These are phyloP conservation scores for Monilinia fructigena DNA, from an alignment of 2,329 filamentous ascomycete genomes.

Conservation along the genomic window DNA sequence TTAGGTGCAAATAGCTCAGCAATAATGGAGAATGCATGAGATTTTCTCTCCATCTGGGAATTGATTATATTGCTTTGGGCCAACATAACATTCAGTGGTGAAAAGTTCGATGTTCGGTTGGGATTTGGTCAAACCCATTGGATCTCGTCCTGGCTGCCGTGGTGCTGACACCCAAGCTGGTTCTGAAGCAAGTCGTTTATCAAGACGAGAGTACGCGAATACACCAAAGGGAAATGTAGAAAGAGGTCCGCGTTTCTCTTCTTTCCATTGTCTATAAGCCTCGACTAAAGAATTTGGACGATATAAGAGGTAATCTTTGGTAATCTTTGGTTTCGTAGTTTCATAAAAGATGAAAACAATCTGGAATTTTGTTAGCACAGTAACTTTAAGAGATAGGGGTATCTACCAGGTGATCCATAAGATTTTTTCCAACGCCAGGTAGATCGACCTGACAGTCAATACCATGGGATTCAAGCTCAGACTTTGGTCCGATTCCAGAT, in stretches of 20 bases:
- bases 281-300: conserved; percentile 52
- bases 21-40: conserved; percentile 58
- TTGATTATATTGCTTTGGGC: conserved; percentile 56
- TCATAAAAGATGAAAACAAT: conserved; percentile 62
- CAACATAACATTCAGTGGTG: conserved; percentile 60
- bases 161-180: conserved; percentile 54
- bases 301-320: conserved; percentile 57
- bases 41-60: conserved; percentile 51
- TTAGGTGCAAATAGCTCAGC: conserved; percentile 57
- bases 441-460: conserved; percentile 56
- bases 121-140: conserved; percentile 56
- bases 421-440: conserved; percentile 62
- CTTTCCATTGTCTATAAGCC: conserved; percentile 55
- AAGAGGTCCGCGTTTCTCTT: conserved; percentile 56
- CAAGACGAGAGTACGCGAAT: conserved; percentile 61
- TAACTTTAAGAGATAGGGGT: neutral
- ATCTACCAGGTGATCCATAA: conserved; percentile 55
- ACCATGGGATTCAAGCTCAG: conserved; percentile 43
- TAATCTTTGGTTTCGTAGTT: conserved; percentile 51
- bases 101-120: conserved; percentile 65
- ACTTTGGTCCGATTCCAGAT: conserved; percentile 46
- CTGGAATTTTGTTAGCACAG: conserved; percentile 35
- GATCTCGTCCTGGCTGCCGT: conserved; percentile 53
- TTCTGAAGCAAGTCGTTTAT: conserved; percentile 55
- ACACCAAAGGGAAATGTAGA: conserved; percentile 62